phyloP scores from a whole-genome alignment of 306 rosid genomes.

The Prunus armeniaca region DNA sequence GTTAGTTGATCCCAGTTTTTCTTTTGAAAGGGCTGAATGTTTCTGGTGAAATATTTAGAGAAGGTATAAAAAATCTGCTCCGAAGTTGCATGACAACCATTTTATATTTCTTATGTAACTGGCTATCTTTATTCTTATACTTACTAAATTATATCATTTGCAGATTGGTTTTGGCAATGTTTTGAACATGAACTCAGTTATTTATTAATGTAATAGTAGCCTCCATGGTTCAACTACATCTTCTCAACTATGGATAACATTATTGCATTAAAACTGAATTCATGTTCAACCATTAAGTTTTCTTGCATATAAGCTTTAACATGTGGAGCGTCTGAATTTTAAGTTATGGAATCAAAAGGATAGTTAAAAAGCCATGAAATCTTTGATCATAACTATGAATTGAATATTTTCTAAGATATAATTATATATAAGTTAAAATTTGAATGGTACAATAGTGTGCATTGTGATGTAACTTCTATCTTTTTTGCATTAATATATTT shows the following conservation, averaged over 20 bases:
- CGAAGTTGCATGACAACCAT: neutral
- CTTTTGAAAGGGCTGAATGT: neutral
- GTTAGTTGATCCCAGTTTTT: neutral
- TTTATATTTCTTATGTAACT: neutral
- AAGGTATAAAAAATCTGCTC: neutral
- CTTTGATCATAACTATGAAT: neutral
- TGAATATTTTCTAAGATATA: neutral
- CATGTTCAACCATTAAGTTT: neutral
- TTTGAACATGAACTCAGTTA: neutral
- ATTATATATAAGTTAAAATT: neutral
- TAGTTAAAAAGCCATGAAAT: neutral
- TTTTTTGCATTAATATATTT: slow-evolving; percentile 1
- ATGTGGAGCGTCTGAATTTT: neutral
- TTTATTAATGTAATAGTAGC: neutral
- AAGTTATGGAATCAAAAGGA: neutral
- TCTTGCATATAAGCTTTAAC: neutral
- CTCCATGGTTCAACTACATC: neutral
- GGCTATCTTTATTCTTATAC: neutral
- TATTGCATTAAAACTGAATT: neutral
- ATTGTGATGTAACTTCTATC: neutral
- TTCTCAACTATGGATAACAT: neutral
- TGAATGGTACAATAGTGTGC: neutral
- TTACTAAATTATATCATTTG: neutral
- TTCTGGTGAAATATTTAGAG: neutral
- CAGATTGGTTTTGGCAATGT: neutral